Conservation (phyloP, 2,329 filamentous ascomycete species). For the Trichoderma sp. region DNA sequence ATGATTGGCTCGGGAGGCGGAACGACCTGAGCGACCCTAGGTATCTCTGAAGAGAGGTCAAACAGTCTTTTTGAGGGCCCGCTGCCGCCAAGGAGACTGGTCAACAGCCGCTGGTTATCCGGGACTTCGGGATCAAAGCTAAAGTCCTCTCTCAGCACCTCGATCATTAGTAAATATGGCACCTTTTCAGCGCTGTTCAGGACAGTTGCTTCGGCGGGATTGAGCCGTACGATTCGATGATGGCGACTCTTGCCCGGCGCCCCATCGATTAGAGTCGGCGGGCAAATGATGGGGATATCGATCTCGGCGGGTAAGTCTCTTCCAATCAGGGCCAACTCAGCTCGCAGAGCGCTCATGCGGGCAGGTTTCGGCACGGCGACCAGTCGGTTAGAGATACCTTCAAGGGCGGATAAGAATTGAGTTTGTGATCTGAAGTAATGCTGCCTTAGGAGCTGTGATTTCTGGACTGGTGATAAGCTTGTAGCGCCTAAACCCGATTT, state of each 20-base stretch:
- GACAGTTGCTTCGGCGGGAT: slow-evolving; percentile 79
- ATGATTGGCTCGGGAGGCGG: slow-evolving; percentile 44
- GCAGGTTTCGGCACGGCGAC: slow-evolving; percentile 79
- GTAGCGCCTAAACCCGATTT: slow-evolving; percentile 57
- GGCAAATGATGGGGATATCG: slow-evolving; percentile 78
- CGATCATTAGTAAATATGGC: slow-evolving; percentile 80
- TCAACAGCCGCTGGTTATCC: slow-evolving; percentile 67
- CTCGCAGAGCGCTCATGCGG: slow-evolving; percentile 74
- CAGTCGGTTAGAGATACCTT: slow-evolving; percentile 81
- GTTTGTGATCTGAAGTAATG: slow-evolving; percentile 83
- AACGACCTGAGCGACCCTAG: slow-evolving; percentile 46
- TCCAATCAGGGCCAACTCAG: slow-evolving; percentile 75
- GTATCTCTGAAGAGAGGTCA: slow-evolving; percentile 64
- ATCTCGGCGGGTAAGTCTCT: slow-evolving; percentile 81
- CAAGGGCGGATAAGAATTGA: slow-evolving; percentile 74
- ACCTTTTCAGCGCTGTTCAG: slow-evolving; percentile 85
- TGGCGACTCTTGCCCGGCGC: slow-evolving; percentile 73
- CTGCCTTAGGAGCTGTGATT: slow-evolving; percentile 68
- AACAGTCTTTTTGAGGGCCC: slow-evolving; percentile 60
- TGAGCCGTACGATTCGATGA: slow-evolving; percentile 78
- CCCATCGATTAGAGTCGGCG: slow-evolving; percentile 69
- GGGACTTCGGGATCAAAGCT: slow-evolving; percentile 73
- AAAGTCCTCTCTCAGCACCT: slow-evolving; percentile 78
- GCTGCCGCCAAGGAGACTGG: slow-evolving; percentile 55
- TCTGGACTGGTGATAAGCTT: slow-evolving; percentile 64